Base-by-base conservation (phyloP, 768 basidiomycete genomes). In the Lactarius vividus region DNA sequence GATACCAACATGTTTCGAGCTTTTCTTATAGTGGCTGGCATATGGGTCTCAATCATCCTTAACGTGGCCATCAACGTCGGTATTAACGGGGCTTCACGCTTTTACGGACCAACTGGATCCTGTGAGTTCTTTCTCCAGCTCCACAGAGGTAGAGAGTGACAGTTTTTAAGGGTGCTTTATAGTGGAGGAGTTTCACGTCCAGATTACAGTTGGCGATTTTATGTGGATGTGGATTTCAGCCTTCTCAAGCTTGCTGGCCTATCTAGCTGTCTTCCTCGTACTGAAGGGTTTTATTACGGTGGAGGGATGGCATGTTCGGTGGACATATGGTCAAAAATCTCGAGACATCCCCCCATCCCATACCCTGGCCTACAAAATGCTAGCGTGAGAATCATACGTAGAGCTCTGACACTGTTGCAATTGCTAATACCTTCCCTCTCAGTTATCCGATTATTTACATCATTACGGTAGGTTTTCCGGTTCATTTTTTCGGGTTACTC, bases 131-230 rank as follows among this genome's bases (percentile, higher is more conserved):
- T 52, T 39, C 18, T 57, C 46, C 20, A 53, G 29, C 31, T 31
- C 35, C 20, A 59, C 26, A 44, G 26, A 33, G 4, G 18, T 15
- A 42, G 23, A 40, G 46, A 49, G 28, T 66, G 6, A 63, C 53
- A 13, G 3, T 40, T 53, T 28, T n/a, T 4, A 66, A 83, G 83
- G 83, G 84, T 84, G 84, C 68, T 85, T 83, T 83, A 84, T 85
- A 49, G 65, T 67, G 4, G 42, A 70, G 3, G 63, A 73, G 0
- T 82, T 75, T 67, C 64, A 63, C 7, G 71, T 71, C 6, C 79
- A 83, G 65, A 76, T 75, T 54, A 79, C 83, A 16, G 77, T 77
- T 10, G 76, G 82, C 4, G 83, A 84, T 64, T 85, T 84, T 64
- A 61, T 82, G n/a, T 84, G 82, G 81, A 73, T 84, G 49, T 85